A percentile compares a stretch with the other conserved stretches of the same genome.
These are phyloP conservation scores for Stagonosporopsis rhizophila DNA, from an alignment of 2,329 filamentous ascomycete species.

Conservation along the genomic window DNA sequence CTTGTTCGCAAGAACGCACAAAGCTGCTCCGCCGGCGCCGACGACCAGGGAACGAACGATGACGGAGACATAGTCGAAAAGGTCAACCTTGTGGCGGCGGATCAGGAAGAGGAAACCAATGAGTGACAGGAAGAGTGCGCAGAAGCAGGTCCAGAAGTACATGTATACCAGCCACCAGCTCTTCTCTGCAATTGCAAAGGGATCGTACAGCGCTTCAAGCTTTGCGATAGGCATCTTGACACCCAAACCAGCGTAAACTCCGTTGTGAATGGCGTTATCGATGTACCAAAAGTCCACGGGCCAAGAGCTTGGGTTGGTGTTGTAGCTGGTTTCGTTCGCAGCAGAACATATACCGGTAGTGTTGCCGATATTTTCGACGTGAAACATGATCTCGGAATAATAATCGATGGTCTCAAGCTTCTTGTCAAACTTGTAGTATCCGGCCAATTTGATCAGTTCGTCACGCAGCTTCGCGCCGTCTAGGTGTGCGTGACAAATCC, in stretches of 20 bases:
- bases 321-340: slow-evolving; percentile 26
- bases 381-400: slow-evolving; percentile 17
- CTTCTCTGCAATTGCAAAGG: slow-evolving; percentile 36
- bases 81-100: slow-evolving; percentile 48
- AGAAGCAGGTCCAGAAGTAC: slow-evolving; percentile 50
- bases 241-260: slow-evolving; percentile 43
- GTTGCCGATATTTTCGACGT: slow-evolving; percentile 39
- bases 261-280: slow-evolving; percentile 34
- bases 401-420: slow-evolving; percentile 38
- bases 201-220: slow-evolving; percentile 29
- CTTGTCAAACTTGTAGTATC: slow-evolving; percentile 41
- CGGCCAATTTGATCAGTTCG: slow-evolving; percentile 32
- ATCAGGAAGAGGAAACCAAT: slow-evolving; percentile 51
- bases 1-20: slow-evolving; percentile 40
- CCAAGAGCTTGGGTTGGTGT: slow-evolving; percentile 15
- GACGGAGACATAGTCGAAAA: slow-evolving; percentile 51
- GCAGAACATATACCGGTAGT: slow-evolving; percentile 41
- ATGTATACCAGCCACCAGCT: slow-evolving; percentile 45
- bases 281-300: slow-evolving; percentile 32
- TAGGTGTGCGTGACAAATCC: slow-evolving; percentile 46
- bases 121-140: slow-evolving; percentile 46
- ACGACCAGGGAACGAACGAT: slow-evolving; percentile 39
- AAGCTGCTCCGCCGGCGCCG: slow-evolving; percentile 35
- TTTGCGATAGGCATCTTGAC: slow-evolving; percentile 44
- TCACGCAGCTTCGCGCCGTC: slow-evolving; percentile 42